A percentile compares a stretch with the other conserved stretches of the same genome.
These are phyloP conservation scores for Lomentospora prolificans DNA, from an alignment of 2,329 filamentous ascomycete genomes.

Conservation along the genomic window DNA sequence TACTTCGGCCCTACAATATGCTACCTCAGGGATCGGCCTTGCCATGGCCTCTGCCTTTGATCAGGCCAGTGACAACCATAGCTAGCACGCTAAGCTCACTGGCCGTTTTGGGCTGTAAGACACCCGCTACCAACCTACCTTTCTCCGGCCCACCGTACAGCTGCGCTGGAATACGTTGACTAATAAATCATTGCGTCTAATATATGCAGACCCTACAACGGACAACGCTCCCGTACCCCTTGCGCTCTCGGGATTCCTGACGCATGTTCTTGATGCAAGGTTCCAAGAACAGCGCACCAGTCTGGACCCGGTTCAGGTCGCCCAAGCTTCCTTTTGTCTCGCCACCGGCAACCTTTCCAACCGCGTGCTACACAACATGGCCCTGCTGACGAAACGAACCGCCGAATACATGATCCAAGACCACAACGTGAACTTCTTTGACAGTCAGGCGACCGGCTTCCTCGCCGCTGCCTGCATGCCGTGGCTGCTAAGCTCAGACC, in stretches of 20 bases:
- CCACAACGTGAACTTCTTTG: neutral
- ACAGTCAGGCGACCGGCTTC: neutral
- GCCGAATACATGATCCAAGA: neutral
- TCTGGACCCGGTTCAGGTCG: neutral
- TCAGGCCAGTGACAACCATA: neutral
- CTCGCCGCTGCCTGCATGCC: slow-evolving; percentile 1
- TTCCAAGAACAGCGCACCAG: neutral
- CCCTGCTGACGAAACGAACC: neutral
- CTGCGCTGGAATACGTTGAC: neutral
- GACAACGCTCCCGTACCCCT: neutral
- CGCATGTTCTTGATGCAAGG: neutral
- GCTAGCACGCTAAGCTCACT: neutral
- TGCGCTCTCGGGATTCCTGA: neutral
- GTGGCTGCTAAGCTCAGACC: neutral
- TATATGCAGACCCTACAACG: neutral
- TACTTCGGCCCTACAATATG: neutral
- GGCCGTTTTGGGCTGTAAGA: neutral
- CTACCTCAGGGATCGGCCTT: neutral
- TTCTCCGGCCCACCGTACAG: no score
- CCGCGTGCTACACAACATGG: neutral
- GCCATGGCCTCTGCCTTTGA: neutral
- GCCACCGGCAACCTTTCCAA: neutral
- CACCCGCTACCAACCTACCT: neutral
- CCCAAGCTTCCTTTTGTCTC: neutral
- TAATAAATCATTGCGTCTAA: neutral